phyloP scores from a whole-genome alignment of 768 basidiomycete genomes.

The Hypholoma fasciculare region DNA sequence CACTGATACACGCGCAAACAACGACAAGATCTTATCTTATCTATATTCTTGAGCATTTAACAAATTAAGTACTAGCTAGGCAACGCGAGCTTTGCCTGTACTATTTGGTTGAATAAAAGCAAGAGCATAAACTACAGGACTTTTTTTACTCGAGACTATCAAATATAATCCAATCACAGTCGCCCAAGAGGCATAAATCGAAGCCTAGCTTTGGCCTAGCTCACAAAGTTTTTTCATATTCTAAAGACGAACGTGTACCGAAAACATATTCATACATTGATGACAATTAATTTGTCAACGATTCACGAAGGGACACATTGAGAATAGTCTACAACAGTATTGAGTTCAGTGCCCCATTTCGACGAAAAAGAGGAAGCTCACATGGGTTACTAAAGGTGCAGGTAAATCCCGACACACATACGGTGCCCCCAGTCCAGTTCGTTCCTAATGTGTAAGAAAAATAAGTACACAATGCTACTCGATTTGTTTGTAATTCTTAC shows the following conservation, averaged over 20 bases:
- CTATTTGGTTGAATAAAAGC: neutral
- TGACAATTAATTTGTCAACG: neutral
- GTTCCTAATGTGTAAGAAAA: slow-evolving; percentile 15
- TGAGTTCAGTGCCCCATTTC: neutral
- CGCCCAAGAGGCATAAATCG: neutral
- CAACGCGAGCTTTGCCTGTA: neutral
- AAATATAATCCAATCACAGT: neutral
- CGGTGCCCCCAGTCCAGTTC: slow-evolving; percentile 43
- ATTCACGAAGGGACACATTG: slow-evolving; percentile 40
- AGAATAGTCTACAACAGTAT: slow-evolving; percentile 35
- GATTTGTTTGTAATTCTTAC: slow-evolving; percentile 11
- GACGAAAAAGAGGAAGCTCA: slow-evolving; percentile 20
- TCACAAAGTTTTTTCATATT: too few species aligned
- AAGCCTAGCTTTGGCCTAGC: too few species aligned
- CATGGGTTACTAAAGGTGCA: slow-evolving; percentile 40
- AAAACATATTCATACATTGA: neutral
- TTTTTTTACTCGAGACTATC: neutral
- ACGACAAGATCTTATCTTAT: neutral
- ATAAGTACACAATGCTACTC: neutral
- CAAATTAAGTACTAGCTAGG: neutral
- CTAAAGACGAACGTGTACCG: too few species aligned
- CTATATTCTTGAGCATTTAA: too few species aligned
- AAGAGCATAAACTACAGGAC: neutral
- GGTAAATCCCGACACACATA: slow-evolving; percentile 35
- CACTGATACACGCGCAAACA: neutral